Base-by-base conservation (phyloP, 331 rosid genomes). In the Rosa hybrid region DNA sequence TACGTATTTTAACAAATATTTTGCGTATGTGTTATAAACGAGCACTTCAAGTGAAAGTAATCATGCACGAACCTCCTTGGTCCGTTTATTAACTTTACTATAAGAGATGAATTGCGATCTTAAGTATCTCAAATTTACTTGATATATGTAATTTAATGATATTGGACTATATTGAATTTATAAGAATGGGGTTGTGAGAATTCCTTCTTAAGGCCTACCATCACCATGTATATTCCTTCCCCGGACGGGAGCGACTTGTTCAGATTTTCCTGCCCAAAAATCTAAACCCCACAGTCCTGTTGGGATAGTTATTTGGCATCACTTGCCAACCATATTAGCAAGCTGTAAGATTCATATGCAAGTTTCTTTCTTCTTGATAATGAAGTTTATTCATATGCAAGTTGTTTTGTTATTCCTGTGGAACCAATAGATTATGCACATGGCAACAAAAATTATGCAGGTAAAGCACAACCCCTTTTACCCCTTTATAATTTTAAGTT, bases 301-400 rank as follows among this genome's bases (percentile, higher is more conserved):
- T 77, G 50, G 50, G 72, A 50, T 44, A 16, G 42, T 34, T 7
- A 18, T 49, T 77, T 77, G 80, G 80, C 39, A 30, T 48, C 74
- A 77, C 23, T 77, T 65, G 80, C 7, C 41, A 77, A 34, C 72
- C 39, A 5, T 48, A 34, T 49, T 77, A 30, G 74, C 74, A 77
- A 65, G 64, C 72, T 76, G 71, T 76, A 76, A 62, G 80, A 62
- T 76, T 41, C 78, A 75, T 57, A 44, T 20, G 45, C 70, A 65
- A 70, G 69, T 16, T 72, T 48, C 18, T 25, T 23, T 63, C 8
- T 20, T 10, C 50, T 53, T 12, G 68, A n/a, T 57, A 1, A 13
- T 65, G 49, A 77, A 63, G 72, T 34, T 12, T 6, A 56, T 27
- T 53, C 39, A 76, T 75, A 12, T 27, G 72, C 59, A 23, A 21